phyloP scores from a whole-genome alignment of 805 yeast genomes.

The Candida wancherniae region DNA sequence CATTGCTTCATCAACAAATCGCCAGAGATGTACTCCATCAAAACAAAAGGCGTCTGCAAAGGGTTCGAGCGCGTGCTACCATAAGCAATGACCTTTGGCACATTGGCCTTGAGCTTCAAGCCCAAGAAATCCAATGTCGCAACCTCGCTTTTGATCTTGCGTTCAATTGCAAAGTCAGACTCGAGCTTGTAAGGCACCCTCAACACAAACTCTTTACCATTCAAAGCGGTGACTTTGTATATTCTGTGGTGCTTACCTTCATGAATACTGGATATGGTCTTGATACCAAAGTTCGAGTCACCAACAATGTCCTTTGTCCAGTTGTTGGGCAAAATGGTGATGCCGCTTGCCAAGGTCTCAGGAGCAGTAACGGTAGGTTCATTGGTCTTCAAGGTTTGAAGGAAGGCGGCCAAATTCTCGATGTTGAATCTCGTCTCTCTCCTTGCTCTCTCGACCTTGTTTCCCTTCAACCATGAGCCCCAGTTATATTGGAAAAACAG shows the following conservation, averaged over 20 bases:
- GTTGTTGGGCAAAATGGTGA: conserved; percentile 48
- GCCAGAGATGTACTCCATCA: conserved; percentile 78
- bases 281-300: conserved; percentile 39
- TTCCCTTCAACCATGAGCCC: conserved; percentile 92
- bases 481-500: conserved; percentile 83
- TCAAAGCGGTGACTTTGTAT: conserved; percentile 64
- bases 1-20: conserved; percentile 81
- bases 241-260: conserved; percentile 94
- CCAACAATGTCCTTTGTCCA: conserved; percentile 41
- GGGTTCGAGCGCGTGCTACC: conserved; percentile 60
- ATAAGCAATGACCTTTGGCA: conserved; percentile 70
- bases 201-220: conserved; percentile 59
- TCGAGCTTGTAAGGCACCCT: conserved; percentile 83
- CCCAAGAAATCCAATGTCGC: conserved; percentile 86
- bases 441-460: conserved; percentile 63
- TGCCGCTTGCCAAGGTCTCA: conserved; percentile 38
- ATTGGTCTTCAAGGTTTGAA: conserved; percentile 40
- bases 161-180: conserved; percentile 57
- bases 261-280: conserved; percentile 76
- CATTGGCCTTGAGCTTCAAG: conserved; percentile 58
- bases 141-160: conserved; percentile 79
- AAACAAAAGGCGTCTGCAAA: conserved; percentile 67
- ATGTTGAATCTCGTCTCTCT: conserved; percentile 80
- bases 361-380: conserved; percentile 27
- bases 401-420: conserved; percentile 61